Conservation (phyloP, 768 basidiomycete species). For the Omphalotus guepiniiformis region DNA sequence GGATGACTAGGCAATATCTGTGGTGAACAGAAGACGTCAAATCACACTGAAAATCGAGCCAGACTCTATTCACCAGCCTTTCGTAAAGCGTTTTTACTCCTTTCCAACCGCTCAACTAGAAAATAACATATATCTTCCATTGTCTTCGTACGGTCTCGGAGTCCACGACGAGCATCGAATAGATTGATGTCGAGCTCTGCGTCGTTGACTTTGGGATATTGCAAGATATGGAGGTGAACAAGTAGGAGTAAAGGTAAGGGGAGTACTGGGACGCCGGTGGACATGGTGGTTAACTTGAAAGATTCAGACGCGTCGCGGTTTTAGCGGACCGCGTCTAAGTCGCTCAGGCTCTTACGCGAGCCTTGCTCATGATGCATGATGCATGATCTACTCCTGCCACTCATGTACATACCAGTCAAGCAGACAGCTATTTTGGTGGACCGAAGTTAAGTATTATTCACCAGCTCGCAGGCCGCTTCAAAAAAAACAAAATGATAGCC, state of each 20-base stretch:
- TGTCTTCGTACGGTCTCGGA: slow-evolving; percentile 45
- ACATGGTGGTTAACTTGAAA: no score
- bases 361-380: no score
- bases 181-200: slow-evolving; percentile 47
- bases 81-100: slow-evolving; percentile 19
- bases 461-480: no score
- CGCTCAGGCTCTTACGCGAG: no score
- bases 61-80: slow-evolving; percentile 20
- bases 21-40: background rate
- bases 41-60: background rate
- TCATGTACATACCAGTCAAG: no score
- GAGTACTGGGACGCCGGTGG: slow-evolving; percentile 16
- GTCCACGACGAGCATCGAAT: slow-evolving; percentile 41
- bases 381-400: no score
- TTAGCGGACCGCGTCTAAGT: no score
- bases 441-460: no score
- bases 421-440: no score
- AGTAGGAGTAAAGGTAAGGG: slow-evolving; percentile 45
- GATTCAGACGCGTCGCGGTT: no score
- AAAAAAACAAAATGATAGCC: no score
- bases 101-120: slow-evolving; percentile 36
- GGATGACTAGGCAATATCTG: slow-evolving; percentile 50
- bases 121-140: slow-evolving; percentile 53
- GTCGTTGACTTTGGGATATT: slow-evolving; percentile 43
- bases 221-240: slow-evolving; percentile 49